phyloP scores from a whole-genome alignment of 306 rosid genomes.

The Quercus robur region DNA sequence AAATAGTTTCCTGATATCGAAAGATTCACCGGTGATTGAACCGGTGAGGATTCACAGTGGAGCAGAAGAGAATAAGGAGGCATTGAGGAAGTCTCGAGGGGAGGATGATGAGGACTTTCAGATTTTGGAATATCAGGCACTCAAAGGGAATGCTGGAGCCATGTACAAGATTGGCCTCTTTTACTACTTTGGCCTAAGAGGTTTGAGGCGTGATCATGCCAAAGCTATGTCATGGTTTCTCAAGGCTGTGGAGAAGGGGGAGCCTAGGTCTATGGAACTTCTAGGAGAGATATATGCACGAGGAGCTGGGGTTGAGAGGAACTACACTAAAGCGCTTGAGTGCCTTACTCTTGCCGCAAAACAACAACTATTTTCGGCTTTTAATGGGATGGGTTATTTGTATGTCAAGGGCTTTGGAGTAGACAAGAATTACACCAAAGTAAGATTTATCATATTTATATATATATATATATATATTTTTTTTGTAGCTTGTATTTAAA shows the following conservation, averaged over 20 bases:
- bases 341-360: slow-evolving; percentile 90
- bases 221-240: slow-evolving; percentile 84
- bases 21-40: slow-evolving; percentile 85
- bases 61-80: slow-evolving; percentile 95
- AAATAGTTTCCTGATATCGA: slow-evolving; percentile 76
- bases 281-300: slow-evolving; percentile 95
- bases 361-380: slow-evolving; percentile 78
- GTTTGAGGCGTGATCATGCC: slow-evolving; percentile 84
- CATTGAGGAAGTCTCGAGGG: slow-evolving; percentile 81
- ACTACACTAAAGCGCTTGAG: slow-evolving; percentile 85
- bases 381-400: slow-evolving; percentile 93
- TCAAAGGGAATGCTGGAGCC: slow-evolving; percentile 89
- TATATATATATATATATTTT: too few species aligned
- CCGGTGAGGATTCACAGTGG: slow-evolving; percentile 87
- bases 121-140: slow-evolving; percentile 92
- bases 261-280: slow-evolving; percentile 92
- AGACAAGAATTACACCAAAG: slow-evolving; percentile 84
- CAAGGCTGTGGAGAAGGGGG: slow-evolving; percentile 93
- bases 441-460: slow-evolving; percentile 10
- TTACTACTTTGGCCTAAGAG: slow-evolving; percentile 94
- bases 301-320: slow-evolving; percentile 94
- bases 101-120: slow-evolving; percentile 96
- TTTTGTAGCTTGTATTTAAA: too few species aligned
- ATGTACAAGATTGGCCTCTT: slow-evolving; percentile 93
- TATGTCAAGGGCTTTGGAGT: slow-evolving; percentile 95